Conservation (phyloP, 2,329 filamentous ascomycete species). For the Phyllosticta citrichinensis region DNA sequence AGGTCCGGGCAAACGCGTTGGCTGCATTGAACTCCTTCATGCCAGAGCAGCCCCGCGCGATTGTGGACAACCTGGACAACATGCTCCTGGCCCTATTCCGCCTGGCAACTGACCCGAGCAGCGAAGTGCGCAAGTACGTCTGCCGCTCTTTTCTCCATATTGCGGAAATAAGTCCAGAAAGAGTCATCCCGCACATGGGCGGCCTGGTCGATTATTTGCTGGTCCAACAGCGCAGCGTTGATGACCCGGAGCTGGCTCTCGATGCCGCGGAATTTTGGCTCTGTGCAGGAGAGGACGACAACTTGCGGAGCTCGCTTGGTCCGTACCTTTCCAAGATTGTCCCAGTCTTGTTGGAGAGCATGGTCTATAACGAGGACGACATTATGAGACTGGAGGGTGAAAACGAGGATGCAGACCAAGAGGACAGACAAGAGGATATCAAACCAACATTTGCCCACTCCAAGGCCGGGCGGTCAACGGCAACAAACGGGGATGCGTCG, state of each 20-base stretch:
- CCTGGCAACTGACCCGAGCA: constrained; percentile 63
- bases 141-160: constrained; percentile 89
- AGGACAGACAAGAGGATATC: constrained; percentile 84
- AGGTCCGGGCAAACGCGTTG: constrained; percentile 70
- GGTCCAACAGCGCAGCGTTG: constrained; percentile 67
- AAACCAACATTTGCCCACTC: constrained; percentile 81
- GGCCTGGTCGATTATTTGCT: constrained; percentile 91
- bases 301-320: constrained; percentile 63
- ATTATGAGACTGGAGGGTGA: constrained; percentile 75
- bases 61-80: constrained; percentile 69
- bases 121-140: constrained; percentile 83
- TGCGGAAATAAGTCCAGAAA: constrained; percentile 81
- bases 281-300: constrained; percentile 77
- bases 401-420: constrained; percentile 70
- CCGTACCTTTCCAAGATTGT: constrained; percentile 79
- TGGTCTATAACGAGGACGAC: constrained; percentile 94
- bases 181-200: constrained; percentile 76
- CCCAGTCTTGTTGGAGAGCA: constrained; percentile 81
- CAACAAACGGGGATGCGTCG: constrained; percentile 29
- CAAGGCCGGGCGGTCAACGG: constrained; percentile 44
- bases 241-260: constrained; percentile 81
- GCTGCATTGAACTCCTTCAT: constrained; percentile 88
- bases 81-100: constrained; percentile 76
- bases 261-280: constrained; percentile 98
- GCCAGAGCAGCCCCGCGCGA: constrained; percentile 69